Base-by-base conservation (phyloP, 2,329 filamentous ascomycete species). In the Cercospora zeina region DNA sequence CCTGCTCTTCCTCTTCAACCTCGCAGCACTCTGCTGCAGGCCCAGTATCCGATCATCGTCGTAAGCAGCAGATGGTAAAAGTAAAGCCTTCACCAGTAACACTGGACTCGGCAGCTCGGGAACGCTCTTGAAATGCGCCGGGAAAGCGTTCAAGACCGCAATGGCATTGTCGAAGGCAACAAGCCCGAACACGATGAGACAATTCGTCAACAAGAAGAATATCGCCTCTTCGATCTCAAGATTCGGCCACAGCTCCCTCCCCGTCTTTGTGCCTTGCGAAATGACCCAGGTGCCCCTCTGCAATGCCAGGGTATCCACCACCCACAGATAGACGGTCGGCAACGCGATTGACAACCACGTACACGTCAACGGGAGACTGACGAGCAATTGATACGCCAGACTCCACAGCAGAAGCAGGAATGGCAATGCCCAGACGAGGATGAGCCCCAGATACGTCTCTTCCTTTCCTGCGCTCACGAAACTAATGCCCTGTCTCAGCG, bases 181-280 rank as follows among this genome's bases (percentile, higher is more conserved):
- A 24, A 89, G 77, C 1, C 89, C 89, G 70, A 88, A 87, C 0
- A 90, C 86, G 59, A 92, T 86, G 19, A 92, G 75, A 0, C 78
- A 78, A 71, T 91, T 91, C 1, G 88, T 90, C 3, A 83, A 75
- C 3, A 91, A 77, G 74, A 92, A 92, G 78, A 91, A 91, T 7
- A 88, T 67, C 0, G 88, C 88, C 72, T 92, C 89, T 68, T 92
- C 89, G 19, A 91, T 79, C 55, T 91, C 89, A 31, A 91, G 74
- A 6, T 82, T 82, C 1, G 83, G 81, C 82, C 86, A 90, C 0
- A 91, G 66, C 53, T 85, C 80, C 39, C 84, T 70, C 0, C 82
- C 85, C 10, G 89, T 80, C 69, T 91, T 91, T 0, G 88, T 91
- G 0, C 83, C 85, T 4, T 79, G 77, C 63, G 84, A 84, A 54